A percentile compares a stretch with the other conserved stretches of the same genome.
Evolutionary conservation across 306 rosid genomes (phyloP).

Genomic region (Cucurbita maxima): DNA sequence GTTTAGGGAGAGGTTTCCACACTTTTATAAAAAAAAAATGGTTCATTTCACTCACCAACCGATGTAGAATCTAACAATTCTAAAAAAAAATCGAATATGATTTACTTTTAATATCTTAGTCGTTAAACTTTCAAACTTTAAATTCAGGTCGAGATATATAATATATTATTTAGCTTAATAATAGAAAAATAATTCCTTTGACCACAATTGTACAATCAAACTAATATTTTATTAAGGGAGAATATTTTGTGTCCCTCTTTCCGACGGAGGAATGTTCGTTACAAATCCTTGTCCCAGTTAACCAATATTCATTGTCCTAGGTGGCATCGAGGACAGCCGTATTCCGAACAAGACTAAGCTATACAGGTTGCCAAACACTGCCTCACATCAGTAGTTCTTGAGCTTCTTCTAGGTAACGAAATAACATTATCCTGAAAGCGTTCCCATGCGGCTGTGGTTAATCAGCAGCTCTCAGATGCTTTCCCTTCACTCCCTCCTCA

Average conservation of each 20-base stretch:
- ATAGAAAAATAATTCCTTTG: not conserved
- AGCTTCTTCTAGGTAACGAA: not conserved
- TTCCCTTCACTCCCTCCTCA: conserved; percentile 19
- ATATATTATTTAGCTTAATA: not conserved
- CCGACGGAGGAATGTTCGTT: not conserved
- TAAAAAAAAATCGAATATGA: too few relatives aligned
- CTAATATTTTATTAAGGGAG: not conserved
- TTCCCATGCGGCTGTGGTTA: not conserved
- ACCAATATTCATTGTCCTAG: not conserved
- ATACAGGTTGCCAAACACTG: not conserved
- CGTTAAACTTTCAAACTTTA: too few relatives aligned
- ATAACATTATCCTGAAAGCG: not conserved
- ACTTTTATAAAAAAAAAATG: too few relatives aligned
- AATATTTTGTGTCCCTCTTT: not conserved
- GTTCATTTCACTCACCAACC: too few relatives aligned
- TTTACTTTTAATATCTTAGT: too few relatives aligned
- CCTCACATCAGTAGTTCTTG: not conserved
- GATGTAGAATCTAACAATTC: too few relatives aligned
- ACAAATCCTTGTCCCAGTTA: not conserved
- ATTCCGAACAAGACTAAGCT: not conserved
- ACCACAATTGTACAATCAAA: not conserved
- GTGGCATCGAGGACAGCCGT: not conserved
- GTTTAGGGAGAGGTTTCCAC: too few relatives aligned
- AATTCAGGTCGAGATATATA: too few relatives aligned
- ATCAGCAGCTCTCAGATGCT: conserved; percentile 16